A percentile compares a stretch with the other conserved stretches of the same genome.
Evolutionary conservation across 1,139 yeast species (phyloP).

Genomic region (Wickerhamomyces sp.): DNA sequence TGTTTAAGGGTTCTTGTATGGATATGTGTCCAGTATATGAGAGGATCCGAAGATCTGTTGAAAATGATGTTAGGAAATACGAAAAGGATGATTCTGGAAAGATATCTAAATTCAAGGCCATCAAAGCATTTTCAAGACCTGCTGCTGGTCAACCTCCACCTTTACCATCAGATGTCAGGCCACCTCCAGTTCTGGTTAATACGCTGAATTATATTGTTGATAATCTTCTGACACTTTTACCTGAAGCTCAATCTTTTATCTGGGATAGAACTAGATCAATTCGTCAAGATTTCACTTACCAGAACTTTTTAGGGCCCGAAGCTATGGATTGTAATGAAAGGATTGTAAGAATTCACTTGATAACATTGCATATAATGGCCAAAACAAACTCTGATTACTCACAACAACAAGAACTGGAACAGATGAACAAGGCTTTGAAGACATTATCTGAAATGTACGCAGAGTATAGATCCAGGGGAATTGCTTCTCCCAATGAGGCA

Average conservation of each 20-base stretch:
- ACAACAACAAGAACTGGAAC: conserved; percentile 93
- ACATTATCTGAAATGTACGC: conserved; percentile 84
- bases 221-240: conserved; percentile 58
- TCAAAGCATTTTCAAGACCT: conserved; percentile 93
- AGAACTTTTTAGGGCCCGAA: conserved; percentile 89
- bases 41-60: conserved; percentile 81
- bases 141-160: conserved; percentile 99
- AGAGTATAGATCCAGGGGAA: conserved; percentile 69
- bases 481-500: conserved; percentile 76
- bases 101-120: conserved; percentile 61
- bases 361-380: conserved; percentile 84
- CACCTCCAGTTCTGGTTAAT: conserved; percentile 66
- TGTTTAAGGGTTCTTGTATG: conserved; percentile 80
- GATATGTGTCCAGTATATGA: conserved; percentile 97
- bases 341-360: conserved; percentile 83
- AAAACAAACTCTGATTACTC: conserved; percentile 73
- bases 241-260: conserved; percentile 85
- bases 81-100: conserved; percentile 73
- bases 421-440: conserved; percentile 85
- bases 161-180: conserved; percentile 93
- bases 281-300: conserved; percentile 95
- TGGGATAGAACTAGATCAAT: conserved; percentile 99
- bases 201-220: conserved; percentile 71
- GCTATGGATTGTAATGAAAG: conserved; percentile 90
- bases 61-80: conserved; percentile 76